These are phyloP conservation scores for Haplographium delicatum DNA, from an alignment of 495 filamentous ascomycete genomes.

Conservation along the genomic window DNA sequence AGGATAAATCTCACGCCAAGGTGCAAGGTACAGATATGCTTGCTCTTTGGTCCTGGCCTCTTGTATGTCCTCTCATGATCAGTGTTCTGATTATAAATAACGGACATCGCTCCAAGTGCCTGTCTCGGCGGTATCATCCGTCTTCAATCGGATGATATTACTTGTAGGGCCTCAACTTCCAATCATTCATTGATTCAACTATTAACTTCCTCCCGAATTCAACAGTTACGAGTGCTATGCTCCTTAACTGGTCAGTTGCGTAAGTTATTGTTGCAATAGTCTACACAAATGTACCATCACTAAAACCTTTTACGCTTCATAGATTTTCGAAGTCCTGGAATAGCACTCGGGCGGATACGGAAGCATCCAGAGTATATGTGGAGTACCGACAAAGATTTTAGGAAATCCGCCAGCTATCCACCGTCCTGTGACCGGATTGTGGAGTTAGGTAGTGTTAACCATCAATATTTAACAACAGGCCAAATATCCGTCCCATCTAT, in stretches of 20 bases:
- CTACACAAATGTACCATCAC: constrained; percentile 26
- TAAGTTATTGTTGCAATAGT: constrained; percentile 27
- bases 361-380: too few species aligned
- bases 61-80: constrained; percentile 17
- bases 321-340: too few species aligned
- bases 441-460: too few species aligned
- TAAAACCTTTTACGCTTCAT: too few species aligned
- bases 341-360: too few species aligned
- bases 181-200: neutral
- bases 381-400: too few species aligned
- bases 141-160: constrained; percentile 24
- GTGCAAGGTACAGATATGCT: neutral
- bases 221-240: constrained; percentile 22
- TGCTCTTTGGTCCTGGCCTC: constrained; percentile 10
- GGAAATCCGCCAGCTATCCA: too few species aligned
- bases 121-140: constrained; percentile 23
- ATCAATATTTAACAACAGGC: too few species aligned
- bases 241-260: constrained; percentile 27
- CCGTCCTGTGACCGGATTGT: too few species aligned
- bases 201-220: neutral
- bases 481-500: too few species aligned
- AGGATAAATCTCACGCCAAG: constrained; percentile 23
- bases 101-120: constrained; percentile 12
- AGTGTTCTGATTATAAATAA: neutral
- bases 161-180: constrained; percentile 18